Percentiles rank a stretch among this genome's conserved stretches.
These are phyloP conservation scores for Ophiostoma montium DNA, from an alignment of 2,329 filamentous ascomycete genomes.

Conservation along the genomic window DNA sequence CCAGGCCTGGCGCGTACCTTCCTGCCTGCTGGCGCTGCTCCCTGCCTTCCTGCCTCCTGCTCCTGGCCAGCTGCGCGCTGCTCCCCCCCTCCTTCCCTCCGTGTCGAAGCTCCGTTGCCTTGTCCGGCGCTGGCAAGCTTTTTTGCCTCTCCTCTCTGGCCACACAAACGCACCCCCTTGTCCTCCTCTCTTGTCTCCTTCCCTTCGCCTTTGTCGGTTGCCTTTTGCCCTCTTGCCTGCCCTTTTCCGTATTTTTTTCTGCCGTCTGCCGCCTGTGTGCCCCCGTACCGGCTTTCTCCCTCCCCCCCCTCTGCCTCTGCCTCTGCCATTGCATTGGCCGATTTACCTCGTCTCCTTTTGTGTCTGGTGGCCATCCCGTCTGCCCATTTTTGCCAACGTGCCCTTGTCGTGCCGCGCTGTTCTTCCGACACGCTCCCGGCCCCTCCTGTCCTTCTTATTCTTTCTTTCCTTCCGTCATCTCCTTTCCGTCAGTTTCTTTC, in stretches of 20 bases:
- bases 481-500: neutral
- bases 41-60: neutral
- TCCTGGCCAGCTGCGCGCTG: no score
- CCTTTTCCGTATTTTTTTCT: neutral
- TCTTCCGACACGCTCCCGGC: neutral
- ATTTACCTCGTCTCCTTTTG: neutral
- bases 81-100: conserved; percentile 1
- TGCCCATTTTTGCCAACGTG: neutral
- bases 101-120: conserved; percentile 10
- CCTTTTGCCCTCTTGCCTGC: neutral
- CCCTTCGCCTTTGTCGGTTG: conserved; percentile 2
- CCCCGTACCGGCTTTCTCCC: neutral
- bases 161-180: conserved; percentile 6
- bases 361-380: neutral
- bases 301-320: neutral
- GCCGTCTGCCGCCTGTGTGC: neutral
- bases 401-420: neutral
- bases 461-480: neutral
- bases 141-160: neutral
- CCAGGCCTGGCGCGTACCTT: neutral
- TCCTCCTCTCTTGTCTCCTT: conserved; percentile 2
- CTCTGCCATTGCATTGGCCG: neutral
- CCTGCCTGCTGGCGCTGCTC: neutral
- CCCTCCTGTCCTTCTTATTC: neutral
- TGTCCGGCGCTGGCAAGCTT: conserved; percentile 6